Evolutionary conservation across 345 rosid species (phyloP).

Genomic region (Citrus maxima): DNA sequence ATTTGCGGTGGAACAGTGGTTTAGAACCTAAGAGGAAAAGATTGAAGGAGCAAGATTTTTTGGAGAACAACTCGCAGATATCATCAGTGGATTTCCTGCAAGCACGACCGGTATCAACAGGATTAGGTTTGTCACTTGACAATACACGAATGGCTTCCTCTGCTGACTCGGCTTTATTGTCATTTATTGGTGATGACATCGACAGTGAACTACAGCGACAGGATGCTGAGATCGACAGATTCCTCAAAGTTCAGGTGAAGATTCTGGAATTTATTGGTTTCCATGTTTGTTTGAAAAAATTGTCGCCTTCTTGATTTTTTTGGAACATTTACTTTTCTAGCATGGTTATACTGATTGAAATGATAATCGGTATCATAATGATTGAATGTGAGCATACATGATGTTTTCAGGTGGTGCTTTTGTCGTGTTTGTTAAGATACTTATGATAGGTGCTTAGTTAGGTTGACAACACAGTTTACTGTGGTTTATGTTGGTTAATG

Average conservation of each 20-base stretch:
- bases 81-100: conserved; percentile 73
- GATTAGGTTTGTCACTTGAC: conserved; percentile 77
- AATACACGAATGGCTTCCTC: conserved; percentile 56
- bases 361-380: background rate
- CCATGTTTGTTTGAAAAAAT: background rate
- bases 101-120: conserved; percentile 71
- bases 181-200: conserved; percentile 58
- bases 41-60: conserved; percentile 64
- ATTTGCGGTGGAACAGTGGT: conserved; percentile 59
- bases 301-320: background rate
- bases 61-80: conserved; percentile 71
- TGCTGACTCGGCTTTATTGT: conserved; percentile 57
- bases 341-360: background rate
- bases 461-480: background rate
- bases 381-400: background rate
- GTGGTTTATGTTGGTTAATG: background rate
- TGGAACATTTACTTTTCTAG: background rate
- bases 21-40: conserved; percentile 54
- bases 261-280: background rate
- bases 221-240: conserved; percentile 66
- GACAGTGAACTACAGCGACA: conserved; percentile 63
- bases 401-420: background rate
- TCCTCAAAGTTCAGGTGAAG: conserved; percentile 74
- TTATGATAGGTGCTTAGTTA: background rate
- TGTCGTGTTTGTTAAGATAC: background rate